Evolutionary conservation across 1,284 basidiomycete species (phyloP).

Genomic region (Apiotrichum sp.): DNA sequence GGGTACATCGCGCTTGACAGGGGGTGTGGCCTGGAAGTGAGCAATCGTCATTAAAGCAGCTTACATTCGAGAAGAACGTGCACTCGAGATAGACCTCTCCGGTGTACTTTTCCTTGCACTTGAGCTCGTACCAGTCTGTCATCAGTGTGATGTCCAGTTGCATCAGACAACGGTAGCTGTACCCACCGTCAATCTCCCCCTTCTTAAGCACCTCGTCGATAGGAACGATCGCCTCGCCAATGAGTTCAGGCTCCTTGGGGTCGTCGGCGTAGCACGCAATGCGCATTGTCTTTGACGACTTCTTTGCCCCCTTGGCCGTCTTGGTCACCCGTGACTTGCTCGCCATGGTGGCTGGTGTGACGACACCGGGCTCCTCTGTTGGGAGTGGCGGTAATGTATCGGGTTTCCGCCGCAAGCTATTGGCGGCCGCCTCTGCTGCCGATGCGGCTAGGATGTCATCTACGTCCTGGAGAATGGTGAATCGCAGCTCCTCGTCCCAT

Average conservation of each 20-base stretch:
- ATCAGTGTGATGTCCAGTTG: neutral
- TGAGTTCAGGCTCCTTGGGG: conserved; percentile 86
- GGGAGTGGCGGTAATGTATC: conserved; percentile 10
- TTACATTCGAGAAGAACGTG: conserved; percentile 90
- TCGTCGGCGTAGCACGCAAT: conserved; percentile 92
- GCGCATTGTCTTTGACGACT: conserved; percentile 60
- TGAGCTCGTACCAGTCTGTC: conserved; percentile 87
- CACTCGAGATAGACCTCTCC: conserved; percentile 91
- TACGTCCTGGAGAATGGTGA: conserved; percentile 76
- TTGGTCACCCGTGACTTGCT: conserved; percentile 24
- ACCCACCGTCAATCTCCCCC: conserved; percentile 87
- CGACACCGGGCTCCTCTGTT: conserved; percentile 23
- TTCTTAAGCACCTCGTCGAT: conserved; percentile 84
- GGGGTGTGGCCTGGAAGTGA: conserved; percentile 31
- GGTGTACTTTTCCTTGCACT: conserved; percentile 82
- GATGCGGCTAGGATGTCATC: conserved; percentile 59
- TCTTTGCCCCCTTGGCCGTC: conserved; percentile 15
- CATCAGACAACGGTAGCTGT: too few relatives aligned
- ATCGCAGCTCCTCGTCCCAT: conserved; percentile 98
- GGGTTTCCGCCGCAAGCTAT: conserved; percentile 41
- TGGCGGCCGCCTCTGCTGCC: conserved; percentile 45
- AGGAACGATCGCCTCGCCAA: conserved; percentile 84
- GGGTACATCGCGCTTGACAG: conserved; percentile 39
- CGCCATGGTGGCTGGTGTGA: conserved; percentile 48
- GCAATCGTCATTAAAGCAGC: conserved; percentile 39